Base-by-base conservation (phyloP, 305 asterid genomes). In the Ajuga reptans region DNA sequence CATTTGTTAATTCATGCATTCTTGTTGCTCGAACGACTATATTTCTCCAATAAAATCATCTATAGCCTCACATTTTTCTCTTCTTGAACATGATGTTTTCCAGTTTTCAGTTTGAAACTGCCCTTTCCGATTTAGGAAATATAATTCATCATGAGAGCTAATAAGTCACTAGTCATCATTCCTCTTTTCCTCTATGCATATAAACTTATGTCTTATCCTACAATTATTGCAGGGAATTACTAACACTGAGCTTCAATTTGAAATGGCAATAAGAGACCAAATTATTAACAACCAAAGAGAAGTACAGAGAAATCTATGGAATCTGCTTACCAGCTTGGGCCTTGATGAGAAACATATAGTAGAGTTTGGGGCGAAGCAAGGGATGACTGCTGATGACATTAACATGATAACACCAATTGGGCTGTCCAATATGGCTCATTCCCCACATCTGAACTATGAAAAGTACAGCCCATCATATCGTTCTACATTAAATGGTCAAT, bases 181-280 rank as follows among this genome's bases (percentile, higher is more conserved):
- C 68, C 65, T 27, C 24, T 69, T 53, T 18, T 71, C 54, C 58
- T 68, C 57, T 12, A 59, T 52, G 39, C 18, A 16, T 36, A 6
- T 45, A 62, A 33, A 42, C 59, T 34, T 34, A 66, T 10, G 31
- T 57, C 67, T 67, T 47, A 72, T 73, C 53, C 66, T 72, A 66
- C 51, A 50, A 77, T 61, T 17, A 11, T 7, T 76, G 60, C 78
- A 90, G 98, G 97, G 98, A 77, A 85, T 92, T 52, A 76, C 88
- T 6, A 90, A 92, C 73, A 87, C 97, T 2, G 98, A 90, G 69
- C 97, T 90, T 72, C 98, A 90, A 82, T 86, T 92, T 56, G 95
- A 92, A 87, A 85, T 92, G 80, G 97, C 97, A 57, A 83, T 90
- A 87, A 88, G 98, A 81, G 98, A 92, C 79, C 97, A 92, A 81